Evolutionary conservation across 176 grass and related monocot species (phyloP).

Genomic region (Lolium perenne): DNA sequence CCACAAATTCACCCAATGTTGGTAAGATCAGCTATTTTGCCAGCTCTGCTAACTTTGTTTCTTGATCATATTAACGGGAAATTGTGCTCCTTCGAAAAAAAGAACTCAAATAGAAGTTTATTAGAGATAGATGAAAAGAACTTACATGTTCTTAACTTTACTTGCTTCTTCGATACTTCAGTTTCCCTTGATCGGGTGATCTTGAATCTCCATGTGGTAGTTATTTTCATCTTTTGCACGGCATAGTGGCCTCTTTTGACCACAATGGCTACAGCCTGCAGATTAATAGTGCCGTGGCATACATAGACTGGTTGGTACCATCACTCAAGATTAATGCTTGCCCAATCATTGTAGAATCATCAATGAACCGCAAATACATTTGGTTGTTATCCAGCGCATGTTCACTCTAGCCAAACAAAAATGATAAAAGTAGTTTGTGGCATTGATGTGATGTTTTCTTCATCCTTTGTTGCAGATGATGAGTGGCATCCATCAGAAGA

Average conservation of each 20-base stretch:
- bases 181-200: not conserved
- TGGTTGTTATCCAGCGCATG: not conserved
- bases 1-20: conserved; percentile 54
- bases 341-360: not conserved
- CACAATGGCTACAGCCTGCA: not conserved
- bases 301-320: conserved; percentile 8
- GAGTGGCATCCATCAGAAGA: conserved; percentile 44
- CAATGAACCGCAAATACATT: not conserved
- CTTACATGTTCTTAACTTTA: not conserved
- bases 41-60: conserved; percentile 22
- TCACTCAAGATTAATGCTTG: not conserved
- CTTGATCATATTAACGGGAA: conserved; percentile 34
- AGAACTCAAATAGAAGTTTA: not conserved
- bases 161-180: not conserved
- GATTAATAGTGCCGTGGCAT: not conserved
- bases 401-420: not conserved
- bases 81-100: not conserved
- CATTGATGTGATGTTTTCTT: not conserved
- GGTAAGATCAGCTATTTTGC: conserved; percentile 31
- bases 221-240: not conserved
- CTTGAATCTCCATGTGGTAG: not conserved
- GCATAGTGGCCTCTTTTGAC: conserved; percentile 20
- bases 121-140: conserved; percentile 7
- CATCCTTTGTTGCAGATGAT: conserved; percentile 55
- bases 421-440: not conserved